These are phyloP conservation scores for Raffaelea albimanens DNA, from an alignment of 2,329 filamentous ascomycete species.

Conservation along the genomic window DNA sequence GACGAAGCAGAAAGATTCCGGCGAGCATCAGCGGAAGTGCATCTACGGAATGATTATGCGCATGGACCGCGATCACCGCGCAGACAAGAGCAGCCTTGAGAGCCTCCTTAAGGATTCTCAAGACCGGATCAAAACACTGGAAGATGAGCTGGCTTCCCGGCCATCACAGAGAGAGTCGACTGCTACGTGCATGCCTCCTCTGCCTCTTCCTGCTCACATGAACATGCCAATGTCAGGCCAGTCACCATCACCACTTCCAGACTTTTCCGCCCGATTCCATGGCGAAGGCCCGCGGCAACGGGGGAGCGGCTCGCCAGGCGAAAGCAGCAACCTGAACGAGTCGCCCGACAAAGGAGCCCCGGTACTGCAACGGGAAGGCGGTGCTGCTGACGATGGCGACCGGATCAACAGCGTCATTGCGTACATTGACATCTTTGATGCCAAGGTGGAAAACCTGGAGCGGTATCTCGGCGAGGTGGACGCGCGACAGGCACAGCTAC, in stretches of 20 bases:
- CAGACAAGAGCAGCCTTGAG: slow-evolving; percentile 11
- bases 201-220: no score
- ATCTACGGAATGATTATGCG: slow-evolving; percentile 32
- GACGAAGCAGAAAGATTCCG: slow-evolving; percentile 28
- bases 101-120: slow-evolving; percentile 9
- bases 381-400: slow-evolving; percentile 11
- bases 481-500: slow-evolving; percentile 49
- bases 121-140: slow-evolving; percentile 11
- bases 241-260: no score
- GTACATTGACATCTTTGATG: slow-evolving; percentile 42
- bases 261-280: no score
- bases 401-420: slow-evolving; percentile 31
- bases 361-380: background rate
- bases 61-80: slow-evolving; percentile 8
- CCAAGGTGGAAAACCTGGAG: slow-evolving; percentile 46
- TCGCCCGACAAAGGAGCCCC: background rate
- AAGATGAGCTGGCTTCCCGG: slow-evolving; percentile 6
- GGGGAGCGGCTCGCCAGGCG: no score
- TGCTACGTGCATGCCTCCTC: no score
- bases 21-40: slow-evolving; percentile 38
- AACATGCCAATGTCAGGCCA: no score
- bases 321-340: no score
- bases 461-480: slow-evolving; percentile 49
- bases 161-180: no score
- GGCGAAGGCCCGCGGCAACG: no score